These are phyloP conservation scores for Flaveria trinervia DNA, from an alignment of 129 eudicot genomes.

Conservation along the genomic window DNA sequence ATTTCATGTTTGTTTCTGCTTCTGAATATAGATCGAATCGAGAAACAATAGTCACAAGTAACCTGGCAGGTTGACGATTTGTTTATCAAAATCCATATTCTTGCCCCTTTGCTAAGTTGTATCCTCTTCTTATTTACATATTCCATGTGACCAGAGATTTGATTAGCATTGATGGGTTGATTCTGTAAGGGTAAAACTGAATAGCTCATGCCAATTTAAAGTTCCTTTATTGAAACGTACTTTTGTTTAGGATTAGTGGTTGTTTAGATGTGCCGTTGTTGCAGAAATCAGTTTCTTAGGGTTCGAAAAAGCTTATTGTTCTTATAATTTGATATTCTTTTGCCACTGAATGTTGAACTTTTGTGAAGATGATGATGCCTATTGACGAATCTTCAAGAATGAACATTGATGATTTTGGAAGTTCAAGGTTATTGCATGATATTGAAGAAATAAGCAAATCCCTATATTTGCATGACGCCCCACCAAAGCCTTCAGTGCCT, in stretches of 20 bases:
- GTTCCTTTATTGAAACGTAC: conserved; percentile 9
- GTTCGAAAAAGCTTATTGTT: conserved; percentile 4
- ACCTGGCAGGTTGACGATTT: neutral
- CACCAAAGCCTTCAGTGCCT: conserved; percentile 29
- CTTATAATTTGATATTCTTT: neutral
- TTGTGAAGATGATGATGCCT: conserved; percentile 45
- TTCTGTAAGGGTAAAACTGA: too few relatives aligned
- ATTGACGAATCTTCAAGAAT: conserved; percentile 37
- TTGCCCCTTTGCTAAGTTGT: neutral
- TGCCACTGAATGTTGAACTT: conserved; percentile 19
- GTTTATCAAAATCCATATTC: neutral
- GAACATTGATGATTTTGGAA: conserved; percentile 40
- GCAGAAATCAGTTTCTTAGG: neutral
- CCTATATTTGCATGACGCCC: conserved; percentile 46
- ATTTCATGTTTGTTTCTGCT: conserved; percentile 1
- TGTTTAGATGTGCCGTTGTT: conserved; percentile 3
- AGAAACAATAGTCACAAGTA: neutral
- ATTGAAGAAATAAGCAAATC: conserved; percentile 72
- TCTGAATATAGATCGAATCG: conserved; percentile 14
- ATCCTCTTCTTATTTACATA: neutral
- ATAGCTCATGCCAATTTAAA: conserved; percentile 11
- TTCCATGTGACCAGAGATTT: neutral
- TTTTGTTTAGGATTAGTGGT: neutral
- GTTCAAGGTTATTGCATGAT: conserved; percentile 56
- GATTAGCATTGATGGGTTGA: neutral